These are phyloP conservation scores for Amaranthus hypochondriacus DNA, from an alignment of 148 eudicot genomes.

Conservation along the genomic window DNA sequence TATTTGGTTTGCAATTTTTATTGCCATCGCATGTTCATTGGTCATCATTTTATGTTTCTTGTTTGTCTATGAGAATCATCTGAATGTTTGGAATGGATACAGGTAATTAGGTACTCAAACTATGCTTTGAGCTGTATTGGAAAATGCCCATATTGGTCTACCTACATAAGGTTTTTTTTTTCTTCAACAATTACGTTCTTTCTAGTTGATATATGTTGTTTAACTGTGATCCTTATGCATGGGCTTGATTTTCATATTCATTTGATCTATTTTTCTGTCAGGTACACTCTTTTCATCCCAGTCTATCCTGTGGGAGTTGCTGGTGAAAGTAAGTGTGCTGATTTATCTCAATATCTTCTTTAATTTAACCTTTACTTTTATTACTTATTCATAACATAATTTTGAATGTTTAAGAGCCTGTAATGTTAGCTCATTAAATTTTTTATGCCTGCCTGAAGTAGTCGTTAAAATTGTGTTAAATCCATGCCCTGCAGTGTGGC, in stretches of 20 bases:
- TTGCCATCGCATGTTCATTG: conserved; percentile 2
- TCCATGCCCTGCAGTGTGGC: conserved; percentile 59
- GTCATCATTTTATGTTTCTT: background rate
- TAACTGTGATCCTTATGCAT: background rate
- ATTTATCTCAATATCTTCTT: background rate
- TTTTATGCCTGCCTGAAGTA: background rate
- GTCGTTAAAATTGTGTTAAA: conserved; percentile 8
- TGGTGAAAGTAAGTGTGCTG: conserved; percentile 70
- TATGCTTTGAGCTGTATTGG: conserved; percentile 70
- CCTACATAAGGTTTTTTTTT: conserved; percentile 62
- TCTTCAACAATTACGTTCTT: conserved; percentile 3
- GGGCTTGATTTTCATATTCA: background rate
- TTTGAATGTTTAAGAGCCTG: background rate
- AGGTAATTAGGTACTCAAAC: conserved; percentile 77
- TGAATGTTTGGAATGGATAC: conserved; percentile 23
- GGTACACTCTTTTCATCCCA: conserved; percentile 81
- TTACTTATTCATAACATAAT: background rate
- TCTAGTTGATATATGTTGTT: background rate
- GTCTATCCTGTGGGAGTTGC: conserved; percentile 68
- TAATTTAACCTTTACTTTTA: background rate
- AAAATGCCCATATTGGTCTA: conserved; percentile 51
- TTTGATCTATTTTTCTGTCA: conserved; percentile 16
- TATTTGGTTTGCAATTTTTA: background rate
- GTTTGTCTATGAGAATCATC: conserved; percentile 9
- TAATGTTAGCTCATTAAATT: background rate